Evolutionary conservation across 768 basidiomycete species (phyloP), one percentile per base, ranked within the genome.

Genomic region (Rhodosporidiobolus odoratus): DNA sequence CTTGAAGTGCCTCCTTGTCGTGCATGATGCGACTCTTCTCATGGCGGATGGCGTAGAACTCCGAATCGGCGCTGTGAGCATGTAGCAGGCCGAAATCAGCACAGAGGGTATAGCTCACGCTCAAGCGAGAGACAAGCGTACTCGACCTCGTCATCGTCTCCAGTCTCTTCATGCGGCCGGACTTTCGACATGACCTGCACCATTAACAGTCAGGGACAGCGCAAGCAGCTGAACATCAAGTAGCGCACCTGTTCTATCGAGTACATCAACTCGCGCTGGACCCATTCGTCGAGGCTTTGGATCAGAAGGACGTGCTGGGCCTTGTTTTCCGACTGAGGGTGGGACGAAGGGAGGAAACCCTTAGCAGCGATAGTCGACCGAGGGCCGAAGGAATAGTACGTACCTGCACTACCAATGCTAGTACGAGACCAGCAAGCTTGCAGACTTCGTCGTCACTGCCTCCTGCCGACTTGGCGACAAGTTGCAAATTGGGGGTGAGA

Each of bases 241-340:
- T 3, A 25, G 19, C 84, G 62, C 68, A 91, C 92, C 84, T 91
- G 89, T 80, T 96, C 93, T 68, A 96, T 95, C 48, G 91, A 89
- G 80, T 85, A 88, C 94, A 96, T 97, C 62, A 96, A 81, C 77
- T 86, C 84, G 78, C 92, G 90, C 81, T 96, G 93, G 77, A 92
- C 88, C 25, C 81, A 83, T 79, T 95, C 89, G 69, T 85, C 88
- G 71, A 96, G 79, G 3, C 85, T 84, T 76, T 94, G 92, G 43
- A 97, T 97, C 80, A 86, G 89, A 78, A 86, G 87, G 70, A 97
- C 92, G 74, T 94, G 89, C 72, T 88, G 86, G 81, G 91, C 87
- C 77, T 94, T 94, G 79, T 85, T 85, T 78, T 90, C 88, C 77
- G 90, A 92, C 80, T 94, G 91, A 16, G n/a, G n/a, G n/a, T n/a